Conservation (phyloP, 768 basidiomycete species). For the Mycena vulgaris region DNA sequence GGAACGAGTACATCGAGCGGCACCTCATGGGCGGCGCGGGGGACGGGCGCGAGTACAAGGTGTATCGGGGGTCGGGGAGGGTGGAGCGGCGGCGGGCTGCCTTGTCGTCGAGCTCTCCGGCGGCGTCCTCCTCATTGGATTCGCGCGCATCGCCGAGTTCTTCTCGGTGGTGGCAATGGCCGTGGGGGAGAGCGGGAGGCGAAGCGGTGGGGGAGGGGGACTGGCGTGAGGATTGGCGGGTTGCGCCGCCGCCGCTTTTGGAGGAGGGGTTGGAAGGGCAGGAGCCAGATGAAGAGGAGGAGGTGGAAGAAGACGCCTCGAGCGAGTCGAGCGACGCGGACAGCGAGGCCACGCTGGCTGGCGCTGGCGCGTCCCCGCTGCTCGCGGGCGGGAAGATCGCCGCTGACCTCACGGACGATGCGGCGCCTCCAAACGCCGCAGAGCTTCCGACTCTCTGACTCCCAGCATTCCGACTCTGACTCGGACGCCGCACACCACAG, state of each 20-base stretch:
- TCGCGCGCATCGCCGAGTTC: too few relatives aligned
- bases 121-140: too few relatives aligned
- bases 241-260: constrained; percentile 25
- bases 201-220: not conserved
- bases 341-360: constrained; percentile 23
- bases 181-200: not conserved
- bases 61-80: constrained; percentile 38
- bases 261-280: not conserved
- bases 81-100: not conserved
- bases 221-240: constrained; percentile 25
- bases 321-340: constrained; percentile 15
- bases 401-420: too few relatives aligned
- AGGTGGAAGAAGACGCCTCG: not conserved
- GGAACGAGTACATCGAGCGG: constrained; percentile 91
- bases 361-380: too few relatives aligned
- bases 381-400: too few relatives aligned
- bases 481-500: too few relatives aligned
- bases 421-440: too few relatives aligned
- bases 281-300: not conserved
- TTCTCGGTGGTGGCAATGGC: not conserved
- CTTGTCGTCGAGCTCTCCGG: not conserved
- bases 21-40: constrained; percentile 82
- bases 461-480: too few relatives aligned
- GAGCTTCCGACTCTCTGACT: too few relatives aligned
- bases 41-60: constrained; percentile 59